Percentiles rank a stretch among this genome's conserved stretches.
Evolutionary conservation across 1,284 basidiomycete genomes (phyloP).

Genomic region (Moesziomyces parantarcticus): DNA sequence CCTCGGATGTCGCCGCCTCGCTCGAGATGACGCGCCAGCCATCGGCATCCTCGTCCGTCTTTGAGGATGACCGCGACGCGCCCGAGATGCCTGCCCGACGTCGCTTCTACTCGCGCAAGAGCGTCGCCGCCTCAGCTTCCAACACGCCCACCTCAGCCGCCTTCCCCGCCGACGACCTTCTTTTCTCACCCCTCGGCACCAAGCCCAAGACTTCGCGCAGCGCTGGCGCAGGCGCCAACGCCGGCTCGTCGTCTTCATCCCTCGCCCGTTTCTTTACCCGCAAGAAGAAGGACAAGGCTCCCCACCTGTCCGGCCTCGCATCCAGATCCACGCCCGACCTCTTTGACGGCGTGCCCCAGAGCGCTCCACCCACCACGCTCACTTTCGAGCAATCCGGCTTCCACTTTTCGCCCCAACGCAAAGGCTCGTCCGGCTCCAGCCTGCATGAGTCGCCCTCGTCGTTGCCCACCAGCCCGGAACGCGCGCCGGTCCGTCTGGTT

Average conservation of each 20-base stretch:
- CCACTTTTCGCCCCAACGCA: conserved; percentile 28
- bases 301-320: conserved; percentile 19
- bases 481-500: conserved; percentile 8
- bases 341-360: conserved; percentile 38
- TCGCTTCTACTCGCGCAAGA: conserved; percentile 41
- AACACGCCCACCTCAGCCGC: conserved; percentile 3
- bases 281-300: conserved; percentile 55
- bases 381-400: conserved; percentile 50
- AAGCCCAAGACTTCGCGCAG: conserved; percentile 16
- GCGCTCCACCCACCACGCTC: conserved; percentile 52
- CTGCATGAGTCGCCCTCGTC: conserved; percentile 22
- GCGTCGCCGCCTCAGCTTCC: conserved; percentile 9
- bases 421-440: conserved; percentile 24
- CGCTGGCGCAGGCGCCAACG: conserved; percentile 15
- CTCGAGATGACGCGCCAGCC: conserved; percentile 35
- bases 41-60: conserved; percentile 43
- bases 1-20: conserved; percentile 2
- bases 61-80: conserved; percentile 49
- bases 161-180: conserved; percentile 21
- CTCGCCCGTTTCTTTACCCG: conserved; percentile 51
- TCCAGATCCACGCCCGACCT: conserved; percentile 39
- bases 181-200: conserved; percentile 30
- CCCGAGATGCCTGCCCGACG: conserved; percentile 24
- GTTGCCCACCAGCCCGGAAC: conserved; percentile 38
- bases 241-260: conserved; percentile 24